phyloP scores from a whole-genome alignment of 768 basidiomycete species.

The Mycena pura region DNA sequence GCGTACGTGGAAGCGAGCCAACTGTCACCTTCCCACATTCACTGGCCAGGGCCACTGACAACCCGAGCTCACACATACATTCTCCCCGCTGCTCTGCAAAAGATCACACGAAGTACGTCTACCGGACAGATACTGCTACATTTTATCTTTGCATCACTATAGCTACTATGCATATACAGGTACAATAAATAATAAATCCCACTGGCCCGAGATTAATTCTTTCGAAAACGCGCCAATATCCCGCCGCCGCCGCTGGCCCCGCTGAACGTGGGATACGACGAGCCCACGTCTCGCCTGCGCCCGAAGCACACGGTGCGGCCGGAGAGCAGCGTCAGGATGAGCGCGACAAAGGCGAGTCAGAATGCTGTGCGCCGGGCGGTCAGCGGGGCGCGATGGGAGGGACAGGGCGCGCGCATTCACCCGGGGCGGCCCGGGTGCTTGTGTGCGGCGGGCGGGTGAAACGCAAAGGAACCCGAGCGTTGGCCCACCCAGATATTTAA shows the following conservation, averaged over 20 bases:
- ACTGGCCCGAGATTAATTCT: not conserved
- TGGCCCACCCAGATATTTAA: too few relatives aligned
- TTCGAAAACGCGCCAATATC: slow-evolving; percentile 3
- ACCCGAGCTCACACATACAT: too few relatives aligned
- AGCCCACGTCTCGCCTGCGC: not conserved
- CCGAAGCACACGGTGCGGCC: slow-evolving; percentile 7
- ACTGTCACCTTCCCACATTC: too few relatives aligned
- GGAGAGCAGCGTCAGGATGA: slow-evolving; percentile 6
- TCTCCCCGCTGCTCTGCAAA: too few relatives aligned
- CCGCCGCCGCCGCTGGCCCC: not conserved
- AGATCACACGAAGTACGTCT: too few relatives aligned
- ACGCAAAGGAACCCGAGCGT: too few relatives aligned
- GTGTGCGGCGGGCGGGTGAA: slow-evolving; percentile 53
- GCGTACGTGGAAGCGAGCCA: too few relatives aligned
- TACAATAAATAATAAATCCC: too few relatives aligned
- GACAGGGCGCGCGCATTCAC: slow-evolving; percentile 44
- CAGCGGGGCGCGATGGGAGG: not conserved
- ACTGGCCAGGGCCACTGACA: too few relatives aligned
- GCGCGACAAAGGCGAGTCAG: slow-evolving; percentile 23
- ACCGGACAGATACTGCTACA: too few relatives aligned
- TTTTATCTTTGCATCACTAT: too few relatives aligned
- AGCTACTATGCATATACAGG: too few relatives aligned
- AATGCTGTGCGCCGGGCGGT: slow-evolving; percentile 7
- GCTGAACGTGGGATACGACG: not conserved
- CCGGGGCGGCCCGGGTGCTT: slow-evolving; percentile 66